Conservation (phyloP, 2,329 filamentous ascomycete genomes). For the Thielaviopsis punctulata region DNA sequence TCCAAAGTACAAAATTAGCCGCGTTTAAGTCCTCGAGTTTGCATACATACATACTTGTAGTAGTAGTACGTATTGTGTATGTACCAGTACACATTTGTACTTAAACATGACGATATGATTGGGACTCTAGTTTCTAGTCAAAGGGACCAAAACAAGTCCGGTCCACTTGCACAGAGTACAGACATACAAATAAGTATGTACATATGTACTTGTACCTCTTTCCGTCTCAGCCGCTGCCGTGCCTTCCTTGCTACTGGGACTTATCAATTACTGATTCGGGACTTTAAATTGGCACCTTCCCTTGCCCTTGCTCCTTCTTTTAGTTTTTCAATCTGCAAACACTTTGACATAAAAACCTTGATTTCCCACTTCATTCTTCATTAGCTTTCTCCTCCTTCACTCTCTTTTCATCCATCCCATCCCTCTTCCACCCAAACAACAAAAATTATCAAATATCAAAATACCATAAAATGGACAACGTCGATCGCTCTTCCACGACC, state of each 20-base stretch:
- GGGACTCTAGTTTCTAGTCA: too few relatives aligned
- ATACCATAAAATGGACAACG: background rate
- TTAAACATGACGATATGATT: too few relatives aligned
- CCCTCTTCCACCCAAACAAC: background rate
- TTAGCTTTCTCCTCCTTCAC: background rate
- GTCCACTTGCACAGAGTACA: background rate
- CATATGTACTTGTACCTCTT: too few relatives aligned
- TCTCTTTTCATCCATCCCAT: background rate
- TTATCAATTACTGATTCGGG: background rate
- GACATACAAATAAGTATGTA: too few relatives aligned
- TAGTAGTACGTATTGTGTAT: background rate
- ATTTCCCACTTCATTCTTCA: background rate
- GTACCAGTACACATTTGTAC: too few relatives aligned
- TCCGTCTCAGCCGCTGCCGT: too few relatives aligned
- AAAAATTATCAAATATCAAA: too few relatives aligned
- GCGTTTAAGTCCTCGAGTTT: too few relatives aligned
- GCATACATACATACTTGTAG: background rate
- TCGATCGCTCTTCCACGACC: slow-evolving; percentile 7
- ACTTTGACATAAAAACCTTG: background rate
- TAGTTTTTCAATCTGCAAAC: background rate
- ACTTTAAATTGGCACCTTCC: background rate
- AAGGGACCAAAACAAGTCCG: too few relatives aligned
- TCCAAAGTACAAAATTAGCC: too few relatives aligned
- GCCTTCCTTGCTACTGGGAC: background rate
- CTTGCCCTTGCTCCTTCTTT: background rate